Base-by-base conservation (phyloP, 306 rosid species). In the Adenanthera pavonina region DNA sequence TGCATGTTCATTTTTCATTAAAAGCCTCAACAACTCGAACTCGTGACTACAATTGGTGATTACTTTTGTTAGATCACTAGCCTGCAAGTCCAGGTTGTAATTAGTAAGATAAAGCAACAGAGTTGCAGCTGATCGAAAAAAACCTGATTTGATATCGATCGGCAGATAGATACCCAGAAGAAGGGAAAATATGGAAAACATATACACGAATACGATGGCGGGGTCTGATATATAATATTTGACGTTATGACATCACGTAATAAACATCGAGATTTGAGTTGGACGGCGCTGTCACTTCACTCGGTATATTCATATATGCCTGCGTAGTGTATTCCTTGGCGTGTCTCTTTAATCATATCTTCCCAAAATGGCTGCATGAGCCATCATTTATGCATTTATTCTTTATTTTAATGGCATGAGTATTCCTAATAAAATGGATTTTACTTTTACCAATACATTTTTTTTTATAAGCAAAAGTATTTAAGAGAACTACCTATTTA, bases 251-350 rank as follows among this genome's bases (percentile, higher is more conserved):
- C 48, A 43, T 25, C 49, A 19, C 43, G 56, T 64, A 40, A 6
- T 51, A 65, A 66, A 70, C 30, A 54, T 57, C 59, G 38, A 20
- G 79, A 80, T 80, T 71, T 75, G 73, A 64, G 46, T 43, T 25
- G 85, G 91, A 83, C 91, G 92, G 94, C 94, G 86, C 88, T 85
- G 92, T 78, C 81, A 81, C 62, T 61, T 36, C 59, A 25, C 30
- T 25, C 30, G 30, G 62, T 52, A 52, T 64, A 30, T 25, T 61
- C 4, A 61, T 61, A 1, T 25, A 25, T 61, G 41, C 9, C 34
- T 60, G 25, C 49, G 47, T 60, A 62, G 51, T 65, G n/a, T 57
- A 47, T 41, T 74, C 56, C 12, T 71, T 44, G 46, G 64, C 43
- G 38, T 62, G 41, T 70, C 49, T 20, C 74, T 53, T 80, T 81